phyloP scores from a whole-genome alignment of 441 rosid genomes.

The Croton laevigatus region DNA sequence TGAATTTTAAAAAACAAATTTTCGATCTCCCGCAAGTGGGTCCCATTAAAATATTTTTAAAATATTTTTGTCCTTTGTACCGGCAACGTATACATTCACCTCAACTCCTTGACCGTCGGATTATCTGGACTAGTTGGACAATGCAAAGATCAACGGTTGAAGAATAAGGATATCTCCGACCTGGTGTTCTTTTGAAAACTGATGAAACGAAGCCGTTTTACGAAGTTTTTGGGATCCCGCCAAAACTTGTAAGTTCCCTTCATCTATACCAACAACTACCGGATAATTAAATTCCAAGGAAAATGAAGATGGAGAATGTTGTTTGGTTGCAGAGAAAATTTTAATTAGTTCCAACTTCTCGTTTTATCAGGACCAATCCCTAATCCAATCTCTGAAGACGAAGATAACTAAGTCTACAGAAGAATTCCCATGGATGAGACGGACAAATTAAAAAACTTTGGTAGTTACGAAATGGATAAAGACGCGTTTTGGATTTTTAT shows the following conservation, averaged over 20 bases:
- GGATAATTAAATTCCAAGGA: not conserved
- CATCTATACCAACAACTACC: not conserved
- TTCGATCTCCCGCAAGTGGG: not conserved
- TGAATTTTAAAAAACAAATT: slow-evolving; percentile 23
- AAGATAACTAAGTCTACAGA: slow-evolving; percentile 22
- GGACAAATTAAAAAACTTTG: slow-evolving; percentile 15
- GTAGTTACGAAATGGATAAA: slow-evolving; percentile 10
- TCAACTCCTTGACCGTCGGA: not conserved
- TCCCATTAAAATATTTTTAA: not conserved
- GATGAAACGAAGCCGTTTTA: slow-evolving; percentile 3
- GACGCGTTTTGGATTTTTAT: slow-evolving; percentile 17
- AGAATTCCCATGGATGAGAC: slow-evolving; percentile 1
- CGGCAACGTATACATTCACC: not conserved
- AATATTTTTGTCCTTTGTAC: not conserved
- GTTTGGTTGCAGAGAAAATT: slow-evolving; percentile 27
- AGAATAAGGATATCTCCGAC: not conserved
- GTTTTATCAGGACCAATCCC: slow-evolving; percentile 17
- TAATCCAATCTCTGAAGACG: slow-evolving; percentile 27
- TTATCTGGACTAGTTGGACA: not conserved
- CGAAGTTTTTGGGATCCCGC: slow-evolving; percentile 2
- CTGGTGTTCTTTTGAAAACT: no score
- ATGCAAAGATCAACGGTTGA: not conserved
- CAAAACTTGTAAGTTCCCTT: slow-evolving; percentile 2
- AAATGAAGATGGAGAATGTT: not conserved
- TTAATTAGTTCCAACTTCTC: not conserved